Evolutionary conservation across 768 basidiomycete species (phyloP), one percentile per base, ranked within the genome.

Genomic region (Russula brevipes): DNA sequence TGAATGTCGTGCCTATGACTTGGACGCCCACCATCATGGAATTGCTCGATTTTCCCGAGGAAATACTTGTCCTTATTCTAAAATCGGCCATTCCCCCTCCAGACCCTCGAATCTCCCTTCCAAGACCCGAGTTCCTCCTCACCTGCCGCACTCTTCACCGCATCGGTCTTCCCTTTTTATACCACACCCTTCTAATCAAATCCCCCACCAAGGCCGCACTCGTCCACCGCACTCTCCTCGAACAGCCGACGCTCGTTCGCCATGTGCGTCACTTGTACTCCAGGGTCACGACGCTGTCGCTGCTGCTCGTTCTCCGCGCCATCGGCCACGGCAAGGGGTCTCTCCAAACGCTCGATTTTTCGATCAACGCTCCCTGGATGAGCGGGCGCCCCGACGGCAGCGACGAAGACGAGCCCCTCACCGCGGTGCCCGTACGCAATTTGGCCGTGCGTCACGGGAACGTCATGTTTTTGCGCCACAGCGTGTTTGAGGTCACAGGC

Each of bases 141-240:
- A 51, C 58, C 24, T 64, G 63, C 35, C 54, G 36, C 11, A 55
- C 58, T 2, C 30, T 64, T 35, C 47, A 64, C 35, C 63, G 63
- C 17, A 64, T 64, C 16, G 58, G 63, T 16, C 46, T 56, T 36
- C 63, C 63, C 30, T 51, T 60, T 44, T 19, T 64, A 44, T 64
- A 64, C 38, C 63, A 11, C 38, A 55, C 58, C 35, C 19, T 64
- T 12, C 17, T 50, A n/a, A 35, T 60, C 14, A 41, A 24, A 54
- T 38, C 52, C 5, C 19, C 46, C 5, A n/a, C 33, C 6, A 36
- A 44, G 11, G 44, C 58, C 31, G 19, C 1, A 10, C n/a, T 16
- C 41, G 16, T 64, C 7, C 19, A 50, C 6, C 47, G 46, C 12
- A 55, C 63, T 0, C 47, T 64, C 58, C 41, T 51, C 10, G 47